Conservation (phyloP, 1,284 basidiomycete species). For the Puccinia triticina region DNA sequence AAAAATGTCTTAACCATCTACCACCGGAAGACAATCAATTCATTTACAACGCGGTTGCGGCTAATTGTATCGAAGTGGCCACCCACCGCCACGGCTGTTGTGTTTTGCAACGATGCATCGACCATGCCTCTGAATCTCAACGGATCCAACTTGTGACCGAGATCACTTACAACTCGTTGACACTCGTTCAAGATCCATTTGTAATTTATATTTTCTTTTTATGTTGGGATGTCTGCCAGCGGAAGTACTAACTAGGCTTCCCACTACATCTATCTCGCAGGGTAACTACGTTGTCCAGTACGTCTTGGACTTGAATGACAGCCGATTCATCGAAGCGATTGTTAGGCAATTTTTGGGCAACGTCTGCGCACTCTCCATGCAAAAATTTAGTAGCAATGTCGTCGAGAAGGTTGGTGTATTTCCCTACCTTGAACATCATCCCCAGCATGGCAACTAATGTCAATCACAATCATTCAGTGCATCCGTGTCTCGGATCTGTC, state of each 20-base stretch:
- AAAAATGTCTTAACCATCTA: slow-evolving; percentile 98
- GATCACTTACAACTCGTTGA: slow-evolving; percentile 97
- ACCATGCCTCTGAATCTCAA: slow-evolving; percentile 94
- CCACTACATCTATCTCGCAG: slow-evolving; percentile 18
- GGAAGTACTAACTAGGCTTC: slow-evolving; percentile 11
- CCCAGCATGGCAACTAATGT: not conserved
- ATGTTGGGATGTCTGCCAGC: slow-evolving; percentile 73
- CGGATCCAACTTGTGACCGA: slow-evolving; percentile 96
- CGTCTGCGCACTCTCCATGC: slow-evolving; percentile 94
- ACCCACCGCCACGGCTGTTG: slow-evolving; percentile 99
- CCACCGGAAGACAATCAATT: slow-evolving; percentile 99
- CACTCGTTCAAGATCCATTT: slow-evolving; percentile 90
- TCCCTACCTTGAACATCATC: slow-evolving; percentile 51
- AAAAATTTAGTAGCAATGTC: slow-evolving; percentile 96
- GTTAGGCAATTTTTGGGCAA: slow-evolving; percentile 98
- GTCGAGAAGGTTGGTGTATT: slow-evolving; percentile 74
- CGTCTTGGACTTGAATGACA: slow-evolving; percentile 96
- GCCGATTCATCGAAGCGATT: slow-evolving; percentile 93
- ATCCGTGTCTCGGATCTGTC: slow-evolving; percentile 94
- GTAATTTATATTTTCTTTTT: slow-evolving; percentile 67
- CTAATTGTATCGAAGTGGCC: slow-evolving; percentile 98
- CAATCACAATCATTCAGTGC: slow-evolving; percentile 67
- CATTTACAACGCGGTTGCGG: slow-evolving; percentile 98
- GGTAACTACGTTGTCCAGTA: slow-evolving; percentile 76
- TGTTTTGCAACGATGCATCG: slow-evolving; percentile 96